These are phyloP conservation scores for Salix arbutifolia DNA, from an alignment of 345 rosid species.

Conservation along the genomic window DNA sequence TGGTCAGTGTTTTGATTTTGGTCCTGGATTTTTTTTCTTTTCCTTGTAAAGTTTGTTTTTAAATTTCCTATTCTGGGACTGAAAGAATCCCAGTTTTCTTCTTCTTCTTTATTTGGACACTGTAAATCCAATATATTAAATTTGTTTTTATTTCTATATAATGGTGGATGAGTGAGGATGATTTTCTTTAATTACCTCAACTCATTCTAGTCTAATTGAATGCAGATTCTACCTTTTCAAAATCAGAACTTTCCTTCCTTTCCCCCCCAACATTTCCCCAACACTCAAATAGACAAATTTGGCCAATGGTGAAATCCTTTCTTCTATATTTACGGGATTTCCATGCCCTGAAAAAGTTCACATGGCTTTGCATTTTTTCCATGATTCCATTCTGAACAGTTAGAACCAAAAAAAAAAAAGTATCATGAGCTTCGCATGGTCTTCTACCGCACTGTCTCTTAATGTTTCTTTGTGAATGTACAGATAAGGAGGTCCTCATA, in stretches of 20 bases:
- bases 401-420: background rate
- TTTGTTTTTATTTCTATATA: background rate
- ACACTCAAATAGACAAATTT: background rate
- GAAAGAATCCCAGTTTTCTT: background rate
- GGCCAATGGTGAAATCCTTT: background rate
- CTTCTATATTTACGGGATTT: background rate
- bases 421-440: background rate
- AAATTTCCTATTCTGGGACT: background rate
- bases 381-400: background rate
- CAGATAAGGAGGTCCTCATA: constrained; percentile 74
- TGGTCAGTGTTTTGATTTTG: background rate
- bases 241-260: background rate
- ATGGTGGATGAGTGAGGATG: background rate
- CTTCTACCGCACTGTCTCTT: background rate
- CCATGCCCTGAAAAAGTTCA: background rate
- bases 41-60: background rate
- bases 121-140: background rate
- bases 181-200: background rate
- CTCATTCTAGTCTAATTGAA: background rate
- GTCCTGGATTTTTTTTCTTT: background rate
- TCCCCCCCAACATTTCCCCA: background rate
- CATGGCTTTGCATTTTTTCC: constrained; percentile 10
- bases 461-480: background rate
- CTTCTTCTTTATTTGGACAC: background rate
- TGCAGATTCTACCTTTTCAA: background rate